These are phyloP conservation scores for Butyriboletus loyo DNA, from an alignment of 768 basidiomycete species.

Conservation along the genomic window DNA sequence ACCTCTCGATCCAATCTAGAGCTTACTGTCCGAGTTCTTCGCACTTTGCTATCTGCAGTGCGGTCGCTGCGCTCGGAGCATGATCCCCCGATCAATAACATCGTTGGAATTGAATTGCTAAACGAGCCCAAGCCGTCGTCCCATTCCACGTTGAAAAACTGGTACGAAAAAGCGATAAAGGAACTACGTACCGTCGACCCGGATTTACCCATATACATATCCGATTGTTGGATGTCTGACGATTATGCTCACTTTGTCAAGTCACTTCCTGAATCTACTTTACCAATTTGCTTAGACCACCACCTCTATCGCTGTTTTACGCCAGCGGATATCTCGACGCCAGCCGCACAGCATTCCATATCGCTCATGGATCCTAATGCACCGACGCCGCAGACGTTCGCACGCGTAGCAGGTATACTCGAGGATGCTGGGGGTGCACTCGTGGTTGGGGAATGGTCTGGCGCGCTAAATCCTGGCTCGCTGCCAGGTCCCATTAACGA, in stretches of 20 bases:
- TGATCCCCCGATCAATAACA: slow-evolving; percentile 39
- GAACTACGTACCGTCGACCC: slow-evolving; percentile 50
- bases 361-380: slow-evolving; percentile 43
- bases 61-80: slow-evolving; percentile 50
- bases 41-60: slow-evolving; percentile 36
- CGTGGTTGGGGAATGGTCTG: slow-evolving; percentile 79
- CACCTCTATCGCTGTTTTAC: slow-evolving; percentile 86
- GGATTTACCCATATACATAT: slow-evolving; percentile 65
- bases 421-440: slow-evolving; percentile 47
- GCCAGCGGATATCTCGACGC: slow-evolving; percentile 47
- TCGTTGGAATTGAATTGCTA: slow-evolving; percentile 56
- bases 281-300: slow-evolving; percentile 67
- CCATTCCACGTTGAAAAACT: slow-evolving; percentile 51
- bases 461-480: slow-evolving; percentile 65
- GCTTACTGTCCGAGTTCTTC: slow-evolving; percentile 48
- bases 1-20: slow-evolving; percentile 45
- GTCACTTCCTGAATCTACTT: slow-evolving; percentile 28
- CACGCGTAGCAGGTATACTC: slow-evolving; percentile 35
- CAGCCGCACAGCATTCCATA: slow-evolving; percentile 52
- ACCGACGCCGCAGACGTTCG: slow-evolving; percentile 39
- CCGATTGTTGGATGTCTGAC: slow-evolving; percentile 73
- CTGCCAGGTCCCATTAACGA: slow-evolving; percentile 46
- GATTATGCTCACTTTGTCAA: slow-evolving; percentile 57
- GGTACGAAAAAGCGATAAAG: slow-evolving; percentile 60
- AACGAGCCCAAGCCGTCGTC: slow-evolving; percentile 57